These are phyloP conservation scores for Begonia peltatifolia DNA, from an alignment of 306 rosid genomes.

Conservation along the genomic window DNA sequence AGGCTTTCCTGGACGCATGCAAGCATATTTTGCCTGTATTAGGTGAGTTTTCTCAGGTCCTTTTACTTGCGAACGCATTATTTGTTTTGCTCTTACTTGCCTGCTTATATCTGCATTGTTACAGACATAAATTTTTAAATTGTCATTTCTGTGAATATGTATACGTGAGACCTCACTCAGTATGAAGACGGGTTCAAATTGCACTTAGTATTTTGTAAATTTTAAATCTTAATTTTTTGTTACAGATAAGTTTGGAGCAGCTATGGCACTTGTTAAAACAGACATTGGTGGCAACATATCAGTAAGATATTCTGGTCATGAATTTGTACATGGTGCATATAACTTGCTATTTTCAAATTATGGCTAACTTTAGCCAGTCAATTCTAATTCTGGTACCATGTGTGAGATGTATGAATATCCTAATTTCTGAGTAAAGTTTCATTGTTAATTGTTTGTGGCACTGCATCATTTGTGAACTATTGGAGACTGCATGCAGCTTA, in stretches of 20 bases:
- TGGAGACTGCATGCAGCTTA: no score
- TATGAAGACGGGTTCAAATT: no score
- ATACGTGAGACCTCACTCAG: no score
- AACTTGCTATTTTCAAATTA: background rate
- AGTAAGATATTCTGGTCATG: slow-evolving; percentile 22
- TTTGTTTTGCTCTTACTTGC: no score
- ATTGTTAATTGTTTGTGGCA: no score
- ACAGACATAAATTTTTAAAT: no score
- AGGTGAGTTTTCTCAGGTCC: slow-evolving; percentile 29
- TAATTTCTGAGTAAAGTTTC: no score
- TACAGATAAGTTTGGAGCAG: slow-evolving; percentile 92
- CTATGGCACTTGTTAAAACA: slow-evolving; percentile 74
- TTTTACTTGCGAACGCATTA: background rate
- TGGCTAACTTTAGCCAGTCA: background rate
- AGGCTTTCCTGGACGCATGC: slow-evolving; percentile 89
- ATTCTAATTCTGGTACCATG: background rate
- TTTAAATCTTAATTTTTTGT: slow-evolving; percentile 3
- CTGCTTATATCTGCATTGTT: no score
- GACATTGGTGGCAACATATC: slow-evolving; percentile 86
- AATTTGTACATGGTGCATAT: background rate
- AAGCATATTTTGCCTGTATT: slow-evolving; percentile 78
- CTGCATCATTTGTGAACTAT: no score
- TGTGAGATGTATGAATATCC: background rate
- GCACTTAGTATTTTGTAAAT: no score
- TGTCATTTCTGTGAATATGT: no score